Percentiles rank a stretch among this genome's conserved stretches.
These are phyloP conservation scores for Kodamaea laetipori DNA, from an alignment of 805 yeast genomes.

Conservation along the genomic window DNA sequence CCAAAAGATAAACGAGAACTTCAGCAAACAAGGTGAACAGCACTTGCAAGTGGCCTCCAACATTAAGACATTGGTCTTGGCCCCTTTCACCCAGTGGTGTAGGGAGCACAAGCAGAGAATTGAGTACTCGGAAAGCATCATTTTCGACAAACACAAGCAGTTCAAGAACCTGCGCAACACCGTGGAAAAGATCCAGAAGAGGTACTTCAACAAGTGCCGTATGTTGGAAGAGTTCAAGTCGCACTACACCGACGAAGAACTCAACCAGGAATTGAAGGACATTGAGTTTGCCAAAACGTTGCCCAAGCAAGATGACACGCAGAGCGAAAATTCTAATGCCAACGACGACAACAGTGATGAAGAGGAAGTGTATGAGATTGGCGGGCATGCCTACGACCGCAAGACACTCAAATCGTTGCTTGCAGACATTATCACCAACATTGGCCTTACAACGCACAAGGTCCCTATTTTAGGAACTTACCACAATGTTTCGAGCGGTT, in stretches of 20 bases:
- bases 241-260: slow-evolving; percentile 48
- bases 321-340: slow-evolving; percentile 6
- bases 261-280: slow-evolving; percentile 31
- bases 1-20: slow-evolving; percentile 55
- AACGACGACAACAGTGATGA: slow-evolving; percentile 19
- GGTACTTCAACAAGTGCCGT: slow-evolving; percentile 77
- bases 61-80: slow-evolving; percentile 59
- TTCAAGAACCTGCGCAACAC: slow-evolving; percentile 50
- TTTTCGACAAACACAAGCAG: slow-evolving; percentile 52
- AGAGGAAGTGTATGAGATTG: slow-evolving; percentile 33
- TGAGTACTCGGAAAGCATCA: slow-evolving; percentile 56
- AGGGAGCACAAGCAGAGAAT: slow-evolving; percentile 69
- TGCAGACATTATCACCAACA: slow-evolving; percentile 38
- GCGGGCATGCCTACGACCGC: slow-evolving; percentile 31
- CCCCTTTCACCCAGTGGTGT: slow-evolving; percentile 77
- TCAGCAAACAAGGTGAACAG: slow-evolving; percentile 57
- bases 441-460: slow-evolving; percentile 56
- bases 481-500: slow-evolving; percentile 61
- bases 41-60: slow-evolving; percentile 64
- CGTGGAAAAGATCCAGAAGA: slow-evolving; percentile 62
- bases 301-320: slow-evolving; percentile 3
- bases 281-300: slow-evolving; percentile 18
- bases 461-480: slow-evolving; percentile 73
- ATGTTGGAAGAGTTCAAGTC: slow-evolving; percentile 65
- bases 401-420: slow-evolving; percentile 38